Base-by-base conservation (phyloP, 108 stramenopile species). In the Fistulifera pelliculosa region DNA sequence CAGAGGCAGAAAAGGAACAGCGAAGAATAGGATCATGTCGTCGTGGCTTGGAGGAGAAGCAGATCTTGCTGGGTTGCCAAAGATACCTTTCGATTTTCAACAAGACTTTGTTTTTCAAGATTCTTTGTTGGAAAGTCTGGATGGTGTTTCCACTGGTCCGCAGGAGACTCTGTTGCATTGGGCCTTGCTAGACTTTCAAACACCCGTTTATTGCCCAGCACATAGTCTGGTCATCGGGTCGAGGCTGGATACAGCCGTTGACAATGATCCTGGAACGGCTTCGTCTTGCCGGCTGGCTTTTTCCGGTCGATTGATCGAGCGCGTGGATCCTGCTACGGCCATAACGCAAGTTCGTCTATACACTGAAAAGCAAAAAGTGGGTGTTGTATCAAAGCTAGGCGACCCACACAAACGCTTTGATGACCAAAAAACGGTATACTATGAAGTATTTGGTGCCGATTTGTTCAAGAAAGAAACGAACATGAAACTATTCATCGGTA, bases 401-500 rank as follows among this genome's bases (percentile, higher is more conserved):
- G 92, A 92, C 71, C 78, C 90, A 24, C 71, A 77, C 64, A 69
- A 65, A 53, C 65, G 83, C 8, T 70, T 65, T 39, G 82, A 80
- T 42, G 90, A 87, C 61, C 72, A 62, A 10, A 73, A 74, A 52
- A 19, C 76, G 49, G 88, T 94, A 28, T 76, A 83, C 21, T 91
- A 88, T 38, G 90, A 93, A 60, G 71, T 93, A 11, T 83, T 88
- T 73, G 91, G 88, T 40, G 59, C 71, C 27, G 76, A 88, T 59
- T 62, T 96, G 49, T 96, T 94, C 65, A 83, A 85, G 53, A 94
- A 90, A 60, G 92, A 92, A 60, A 89, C 94, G 14, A 73, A 90
- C 42, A 82, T 96, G 79, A 81, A 74, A 28, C 61, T 74, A 24
- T 96, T 96, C 71, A 64, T 92, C 10, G 91, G 91, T 22, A 73